Evolutionary conservation across 2,329 filamentous ascomycete genomes (phyloP), one percentile per base, ranked within the genome.

Genomic region (Hypoxylon rubiginosum): DNA sequence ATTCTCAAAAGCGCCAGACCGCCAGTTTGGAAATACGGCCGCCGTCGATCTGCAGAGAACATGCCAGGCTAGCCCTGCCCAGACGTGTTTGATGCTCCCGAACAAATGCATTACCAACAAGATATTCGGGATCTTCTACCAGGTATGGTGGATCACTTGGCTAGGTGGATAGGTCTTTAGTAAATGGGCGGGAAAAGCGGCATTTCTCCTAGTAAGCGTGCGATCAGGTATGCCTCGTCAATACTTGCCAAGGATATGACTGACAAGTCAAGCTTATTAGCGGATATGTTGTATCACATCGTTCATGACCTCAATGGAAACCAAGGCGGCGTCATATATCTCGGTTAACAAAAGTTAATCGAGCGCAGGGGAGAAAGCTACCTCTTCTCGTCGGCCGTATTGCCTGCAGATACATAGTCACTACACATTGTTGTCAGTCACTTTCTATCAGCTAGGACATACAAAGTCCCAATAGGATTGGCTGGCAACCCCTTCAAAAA

Each of bases 301-400:
- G 60, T 58, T 61, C 70, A 67, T 58, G 58, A 53, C 62, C 59
- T 51, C 41, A 51, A 52, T 55, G 48, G 64, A 62, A 68, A 52
- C 64, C 50, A 68, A 50, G 55, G 51, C 50, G 50, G 62, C 69
- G 69, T 73, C 73, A 72, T 73, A 73, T 67, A n/a, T n/a, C 64
- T 55, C 49, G 46, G 28, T 54, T 57, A 63, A 67, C 63, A 26
- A 57, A 43, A 41, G 49, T 55, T 52, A 45, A 51, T 50, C 55
- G 26, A 58, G 30, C 50, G 17, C 26, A 34, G 32, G 36, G n/a
- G 26, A 30, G 34, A 55, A 30, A 45, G 39, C 62, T 48, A 11
- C 2, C 32, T 49, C 30, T 50, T 51, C 36, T 53, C 36, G 52
- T 19, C 48, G 51, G 60, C 36, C 15, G 54, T 50, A 49, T 36